Conservation (phyloP, 768 basidiomycete species). For the Infundibulicybe gibba region DNA sequence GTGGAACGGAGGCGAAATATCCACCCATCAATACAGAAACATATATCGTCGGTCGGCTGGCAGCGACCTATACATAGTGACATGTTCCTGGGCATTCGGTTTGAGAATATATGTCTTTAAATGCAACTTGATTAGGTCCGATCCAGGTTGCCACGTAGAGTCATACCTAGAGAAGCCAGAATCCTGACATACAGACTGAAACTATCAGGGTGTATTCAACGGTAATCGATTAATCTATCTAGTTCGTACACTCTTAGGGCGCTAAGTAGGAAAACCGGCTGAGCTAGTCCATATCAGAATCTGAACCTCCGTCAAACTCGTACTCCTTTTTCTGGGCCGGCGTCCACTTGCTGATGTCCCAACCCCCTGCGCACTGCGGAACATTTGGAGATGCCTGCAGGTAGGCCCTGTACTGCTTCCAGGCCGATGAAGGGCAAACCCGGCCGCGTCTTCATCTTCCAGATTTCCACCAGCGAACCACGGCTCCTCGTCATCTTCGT, state of each 20-base stretch:
- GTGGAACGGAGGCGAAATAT: constrained; percentile 58
- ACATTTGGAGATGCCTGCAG: constrained; percentile 15
- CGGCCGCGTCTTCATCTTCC: constrained; percentile 17
- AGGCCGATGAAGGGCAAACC: constrained; percentile 21
- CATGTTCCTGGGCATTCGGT: neutral
- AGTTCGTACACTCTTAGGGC: too few relatives aligned
- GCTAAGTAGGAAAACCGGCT: too few relatives aligned
- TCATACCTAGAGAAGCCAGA: too few relatives aligned
- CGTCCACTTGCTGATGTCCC: constrained; percentile 35
- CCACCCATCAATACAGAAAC: constrained; percentile 67
- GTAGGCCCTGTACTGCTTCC: constrained; percentile 35
- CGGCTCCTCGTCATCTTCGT: constrained; percentile 10
- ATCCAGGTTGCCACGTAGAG: too few relatives aligned
- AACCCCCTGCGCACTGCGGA: constrained; percentile 24
- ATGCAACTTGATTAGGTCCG: too few relatives aligned
- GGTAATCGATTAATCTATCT: too few relatives aligned
- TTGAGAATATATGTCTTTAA: too few relatives aligned
- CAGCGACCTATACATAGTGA: constrained; percentile 49
- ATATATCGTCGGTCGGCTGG: constrained; percentile 72
- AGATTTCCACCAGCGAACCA: constrained; percentile 26
- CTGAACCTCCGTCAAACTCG: constrained; percentile 13
- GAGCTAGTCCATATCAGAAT: constrained; percentile 5
- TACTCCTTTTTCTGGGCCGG: constrained; percentile 24
- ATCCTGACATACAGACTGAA: too few relatives aligned
- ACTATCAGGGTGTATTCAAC: too few relatives aligned